These are phyloP conservation scores for Coccomyxa sp. DNA, from an alignment of 139 green algal genomes.

Conservation along the genomic window DNA sequence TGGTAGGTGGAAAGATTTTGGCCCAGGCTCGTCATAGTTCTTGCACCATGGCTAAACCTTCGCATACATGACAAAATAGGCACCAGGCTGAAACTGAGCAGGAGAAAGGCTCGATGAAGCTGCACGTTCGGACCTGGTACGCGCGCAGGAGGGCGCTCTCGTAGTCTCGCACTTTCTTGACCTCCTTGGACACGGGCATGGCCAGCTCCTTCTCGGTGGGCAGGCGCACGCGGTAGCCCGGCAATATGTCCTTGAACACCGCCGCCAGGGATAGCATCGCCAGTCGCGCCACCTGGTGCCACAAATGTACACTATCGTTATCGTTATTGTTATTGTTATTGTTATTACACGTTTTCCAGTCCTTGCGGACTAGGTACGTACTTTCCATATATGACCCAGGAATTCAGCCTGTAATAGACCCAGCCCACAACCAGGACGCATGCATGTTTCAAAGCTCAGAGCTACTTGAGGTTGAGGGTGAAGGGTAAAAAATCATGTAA, in stretches of 20 bases:
- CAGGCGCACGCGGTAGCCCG: slow-evolving; percentile 79
- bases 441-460: background rate
- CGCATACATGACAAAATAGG: too few relatives aligned
- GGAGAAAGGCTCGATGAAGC: too few relatives aligned
- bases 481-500: too few relatives aligned
- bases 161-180: slow-evolving; percentile 69
- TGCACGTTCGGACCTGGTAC: slow-evolving; percentile 56
- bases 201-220: slow-evolving; percentile 65
- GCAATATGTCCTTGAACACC: slow-evolving; percentile 84
- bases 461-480: too few relatives aligned
- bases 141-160: slow-evolving; percentile 69
- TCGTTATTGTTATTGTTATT: background rate
- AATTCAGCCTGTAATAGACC: background rate
- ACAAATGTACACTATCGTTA: background rate
- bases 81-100: too few relatives aligned
- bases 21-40: too few relatives aligned
- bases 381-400: too few relatives aligned
- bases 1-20: too few relatives aligned
- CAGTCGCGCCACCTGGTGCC: slow-evolving; percentile 52
- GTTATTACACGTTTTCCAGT: background rate
- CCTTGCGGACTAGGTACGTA: background rate
- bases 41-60: too few relatives aligned
- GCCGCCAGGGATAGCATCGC: slow-evolving; percentile 74
- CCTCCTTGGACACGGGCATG: slow-evolving; percentile 76
- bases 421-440: background rate